These are phyloP conservation scores for Pseudocercospora fuligena DNA, from an alignment of 2,329 filamentous ascomycete genomes.

Conservation along the genomic window DNA sequence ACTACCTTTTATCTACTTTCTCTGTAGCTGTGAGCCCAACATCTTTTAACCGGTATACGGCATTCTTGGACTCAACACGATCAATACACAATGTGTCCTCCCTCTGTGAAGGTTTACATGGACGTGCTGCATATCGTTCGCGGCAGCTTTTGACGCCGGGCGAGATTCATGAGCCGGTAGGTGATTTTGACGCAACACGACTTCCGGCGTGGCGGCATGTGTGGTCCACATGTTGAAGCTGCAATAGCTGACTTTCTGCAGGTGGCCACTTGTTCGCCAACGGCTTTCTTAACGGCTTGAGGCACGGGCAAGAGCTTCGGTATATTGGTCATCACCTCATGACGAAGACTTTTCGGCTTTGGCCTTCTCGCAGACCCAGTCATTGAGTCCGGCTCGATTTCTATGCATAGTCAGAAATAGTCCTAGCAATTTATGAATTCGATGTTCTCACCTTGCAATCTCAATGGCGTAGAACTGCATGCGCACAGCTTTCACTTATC, in stretches of 20 bases:
- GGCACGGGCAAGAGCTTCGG: neutral
- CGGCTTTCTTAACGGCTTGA: neutral
- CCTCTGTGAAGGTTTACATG: slow-evolving; percentile 32
- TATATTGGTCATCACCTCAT: slow-evolving; percentile 5
- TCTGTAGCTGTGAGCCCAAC: slow-evolving; percentile 7
- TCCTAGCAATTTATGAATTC: neutral
- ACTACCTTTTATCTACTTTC: slow-evolving; percentile 25
- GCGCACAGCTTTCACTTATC: slow-evolving; percentile 57
- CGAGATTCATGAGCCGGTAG: neutral
- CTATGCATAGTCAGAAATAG: slow-evolving; percentile 44
- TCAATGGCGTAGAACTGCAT: slow-evolving; percentile 87
- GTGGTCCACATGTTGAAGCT: neutral
- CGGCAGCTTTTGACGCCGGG: slow-evolving; percentile 30
- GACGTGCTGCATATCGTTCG: slow-evolving; percentile 36
- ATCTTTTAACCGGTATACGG: neutral
- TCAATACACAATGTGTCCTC: slow-evolving; percentile 36
- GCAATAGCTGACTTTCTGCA: slow-evolving; percentile 4
- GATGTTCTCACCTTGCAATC: slow-evolving; percentile 64
- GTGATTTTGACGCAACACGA: neutral
- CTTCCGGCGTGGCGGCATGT: neutral
- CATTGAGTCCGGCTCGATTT: slow-evolving; percentile 87
- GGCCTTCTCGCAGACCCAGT: slow-evolving; percentile 92
- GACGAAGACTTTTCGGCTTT: slow-evolving; percentile 53
- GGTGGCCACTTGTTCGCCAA: neutral
- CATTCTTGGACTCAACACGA: slow-evolving; percentile 15